Evolutionary conservation across 2,329 filamentous ascomycete species (phyloP).

Genomic region (Fusarium euwallaceae): DNA sequence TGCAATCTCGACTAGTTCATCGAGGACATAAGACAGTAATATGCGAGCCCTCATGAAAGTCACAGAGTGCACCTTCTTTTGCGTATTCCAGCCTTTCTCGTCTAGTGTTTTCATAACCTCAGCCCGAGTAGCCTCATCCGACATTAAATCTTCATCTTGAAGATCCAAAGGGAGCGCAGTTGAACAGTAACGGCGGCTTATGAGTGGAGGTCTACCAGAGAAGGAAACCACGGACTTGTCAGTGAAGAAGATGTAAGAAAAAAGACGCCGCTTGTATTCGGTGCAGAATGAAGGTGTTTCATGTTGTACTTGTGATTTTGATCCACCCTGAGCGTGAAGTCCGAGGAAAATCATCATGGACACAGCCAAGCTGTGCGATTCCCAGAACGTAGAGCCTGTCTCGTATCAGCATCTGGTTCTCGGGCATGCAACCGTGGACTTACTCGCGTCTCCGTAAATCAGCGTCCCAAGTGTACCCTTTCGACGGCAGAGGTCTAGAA

Average conservation of each 20-base stretch:
- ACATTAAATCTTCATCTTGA: slow-evolving; percentile 62
- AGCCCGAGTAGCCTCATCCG: slow-evolving; percentile 50
- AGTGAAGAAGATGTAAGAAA: slow-evolving; percentile 54
- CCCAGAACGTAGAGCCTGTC: slow-evolving; percentile 54
- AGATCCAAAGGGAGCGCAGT: slow-evolving; percentile 68
- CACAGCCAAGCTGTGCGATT: slow-evolving; percentile 53
- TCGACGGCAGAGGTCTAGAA: slow-evolving; percentile 54
- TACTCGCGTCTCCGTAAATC: slow-evolving; percentile 56
- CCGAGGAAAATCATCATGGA: slow-evolving; percentile 54
- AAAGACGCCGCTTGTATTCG: slow-evolving; percentile 51
- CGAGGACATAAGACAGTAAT: slow-evolving; percentile 63
- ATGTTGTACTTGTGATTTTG: background rate
- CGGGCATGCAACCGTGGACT: slow-evolving; percentile 27
- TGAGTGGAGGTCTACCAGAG: slow-evolving; percentile 66
- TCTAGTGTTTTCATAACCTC: slow-evolving; percentile 54
- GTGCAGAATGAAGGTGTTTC: slow-evolving; percentile 49
- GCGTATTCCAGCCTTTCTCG: slow-evolving; percentile 65
- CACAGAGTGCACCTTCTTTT: slow-evolving; percentile 56
- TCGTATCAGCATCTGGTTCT: slow-evolving; percentile 5
- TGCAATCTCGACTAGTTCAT: slow-evolving; percentile 72
- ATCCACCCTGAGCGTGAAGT: slow-evolving; percentile 46
- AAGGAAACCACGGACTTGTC: slow-evolving; percentile 67
- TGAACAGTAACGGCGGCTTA: slow-evolving; percentile 66
- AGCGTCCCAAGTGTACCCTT: slow-evolving; percentile 53
- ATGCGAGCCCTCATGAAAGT: slow-evolving; percentile 63